A percentile compares a stretch with the other conserved stretches of the same genome.
Evolutionary conservation across 768 basidiomycete genomes (phyloP).

Genomic region (Kondoa malvinella): DNA sequence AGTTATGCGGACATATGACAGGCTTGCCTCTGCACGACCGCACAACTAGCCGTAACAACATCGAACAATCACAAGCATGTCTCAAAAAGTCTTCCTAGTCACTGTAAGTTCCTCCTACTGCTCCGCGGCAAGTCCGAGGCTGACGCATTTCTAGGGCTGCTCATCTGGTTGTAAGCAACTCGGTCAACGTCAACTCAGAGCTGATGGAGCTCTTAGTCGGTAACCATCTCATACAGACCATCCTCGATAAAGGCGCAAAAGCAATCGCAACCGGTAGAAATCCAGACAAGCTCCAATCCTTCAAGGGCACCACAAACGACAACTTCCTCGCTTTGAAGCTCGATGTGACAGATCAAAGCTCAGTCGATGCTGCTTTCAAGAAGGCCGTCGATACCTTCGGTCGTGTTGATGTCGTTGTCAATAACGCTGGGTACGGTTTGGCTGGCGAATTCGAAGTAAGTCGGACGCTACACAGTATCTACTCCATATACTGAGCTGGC

Average conservation of each 20-base stretch:
- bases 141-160: neutral
- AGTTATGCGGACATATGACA: too few species aligned
- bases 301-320: conserved; percentile 23
- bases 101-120: neutral
- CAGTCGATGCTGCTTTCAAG: conserved; percentile 26
- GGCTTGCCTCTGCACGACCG: too few species aligned
- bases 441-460: conserved; percentile 21
- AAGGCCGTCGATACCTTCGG: conserved; percentile 27
- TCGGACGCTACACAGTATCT: neutral
- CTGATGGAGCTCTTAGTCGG: too few species aligned
- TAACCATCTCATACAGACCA: too few species aligned
- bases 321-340: conserved; percentile 26
- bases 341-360: conserved; percentile 26
- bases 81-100: neutral
- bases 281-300: conserved; percentile 5
- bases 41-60: neutral
- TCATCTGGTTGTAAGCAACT: too few species aligned
- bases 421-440: conserved; percentile 21
- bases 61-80: neutral
- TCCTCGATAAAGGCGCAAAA: too few species aligned
- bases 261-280: conserved; percentile 16
- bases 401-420: conserved; percentile 25
- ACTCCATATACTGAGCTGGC: neutral
- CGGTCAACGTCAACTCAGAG: too few species aligned
- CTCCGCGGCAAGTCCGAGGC: too few species aligned